phyloP scores from a whole-genome alignment of 2,329 filamentous ascomycete genomes.

The Penicillium sclerotigenum region DNA sequence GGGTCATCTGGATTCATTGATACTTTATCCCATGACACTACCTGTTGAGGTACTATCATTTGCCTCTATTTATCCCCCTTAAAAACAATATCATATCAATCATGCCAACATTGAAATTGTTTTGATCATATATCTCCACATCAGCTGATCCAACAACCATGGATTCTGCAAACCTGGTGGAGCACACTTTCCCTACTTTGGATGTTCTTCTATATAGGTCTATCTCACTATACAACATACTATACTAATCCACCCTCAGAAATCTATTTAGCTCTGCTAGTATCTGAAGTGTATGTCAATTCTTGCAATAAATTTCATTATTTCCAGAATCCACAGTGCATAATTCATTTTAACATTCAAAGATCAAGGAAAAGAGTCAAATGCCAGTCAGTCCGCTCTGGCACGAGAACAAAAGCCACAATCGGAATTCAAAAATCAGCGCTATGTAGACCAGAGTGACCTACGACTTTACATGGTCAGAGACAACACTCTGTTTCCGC shows the following conservation, averaged over 20 bases:
- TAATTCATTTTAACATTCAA: background rate
- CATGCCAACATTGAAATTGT: background rate
- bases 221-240: too few relatives aligned
- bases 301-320: background rate
- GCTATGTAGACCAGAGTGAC: background rate
- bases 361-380: background rate
- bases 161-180: constrained; percentile 14
- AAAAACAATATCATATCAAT: background rate
- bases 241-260: too few relatives aligned
- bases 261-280: background rate
- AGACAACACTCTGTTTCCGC: background rate
- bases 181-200: constrained; percentile 5
- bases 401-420: background rate
- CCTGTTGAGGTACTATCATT: background rate
- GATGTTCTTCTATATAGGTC: too few relatives aligned
- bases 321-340: background rate
- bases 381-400: background rate
- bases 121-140: constrained; percentile 11
- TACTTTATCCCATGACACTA: background rate
- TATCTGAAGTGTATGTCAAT: background rate
- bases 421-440: background rate
- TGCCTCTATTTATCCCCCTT: background rate
- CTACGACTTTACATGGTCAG: constrained; percentile 5
- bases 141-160: constrained; percentile 21
- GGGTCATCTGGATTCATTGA: background rate